phyloP scores from a whole-genome alignment of 1,139 yeast genomes.

The Suhomyces bokatorum region DNA sequence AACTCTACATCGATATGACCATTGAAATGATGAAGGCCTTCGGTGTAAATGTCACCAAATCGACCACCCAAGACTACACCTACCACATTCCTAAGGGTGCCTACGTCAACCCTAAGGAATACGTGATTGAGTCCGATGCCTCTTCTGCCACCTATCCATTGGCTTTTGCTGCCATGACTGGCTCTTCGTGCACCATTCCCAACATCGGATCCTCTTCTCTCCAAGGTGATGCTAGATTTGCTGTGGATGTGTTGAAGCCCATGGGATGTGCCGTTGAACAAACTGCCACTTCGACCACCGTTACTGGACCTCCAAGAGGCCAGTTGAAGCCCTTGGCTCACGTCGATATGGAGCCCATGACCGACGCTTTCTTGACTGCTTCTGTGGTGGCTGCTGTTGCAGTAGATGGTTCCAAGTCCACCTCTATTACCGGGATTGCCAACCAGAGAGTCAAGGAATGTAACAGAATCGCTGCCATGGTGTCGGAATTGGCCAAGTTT shows the following conservation, averaged over 20 bases:
- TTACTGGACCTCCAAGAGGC: constrained; percentile 81
- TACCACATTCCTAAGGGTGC: constrained; percentile 86
- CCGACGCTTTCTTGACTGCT: constrained; percentile 97
- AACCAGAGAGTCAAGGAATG: constrained; percentile 98
- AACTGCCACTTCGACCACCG: constrained; percentile 83
- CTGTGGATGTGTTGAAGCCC: constrained; percentile 85
- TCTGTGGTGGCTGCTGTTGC: constrained; percentile 96
- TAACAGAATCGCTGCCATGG: constrained; percentile 95
- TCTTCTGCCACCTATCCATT: constrained; percentile 97
- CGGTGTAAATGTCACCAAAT: constrained; percentile 76
- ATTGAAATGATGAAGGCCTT: constrained; percentile 91
- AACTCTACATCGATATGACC: constrained; percentile 95
- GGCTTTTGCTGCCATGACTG: constrained; percentile 98
- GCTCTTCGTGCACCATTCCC: constrained; percentile 89
- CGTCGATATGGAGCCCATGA: constrained; percentile 99
- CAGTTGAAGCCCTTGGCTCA: constrained; percentile 64
- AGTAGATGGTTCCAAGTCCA: constrained; percentile 47
- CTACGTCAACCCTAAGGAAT: constrained; percentile 78
- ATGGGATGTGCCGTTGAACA: constrained; percentile 94
- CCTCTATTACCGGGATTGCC: constrained; percentile 92
- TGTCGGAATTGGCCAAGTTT: constrained; percentile 79
- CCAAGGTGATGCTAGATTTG: constrained; percentile 98
- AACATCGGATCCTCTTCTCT: constrained; percentile 89
- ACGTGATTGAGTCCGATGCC: constrained; percentile 96
- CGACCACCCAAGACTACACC: constrained; percentile 72